These are phyloP conservation scores for Penicillium psychrofluorescens DNA, from an alignment of 495 filamentous ascomycete species.

Conservation along the genomic window DNA sequence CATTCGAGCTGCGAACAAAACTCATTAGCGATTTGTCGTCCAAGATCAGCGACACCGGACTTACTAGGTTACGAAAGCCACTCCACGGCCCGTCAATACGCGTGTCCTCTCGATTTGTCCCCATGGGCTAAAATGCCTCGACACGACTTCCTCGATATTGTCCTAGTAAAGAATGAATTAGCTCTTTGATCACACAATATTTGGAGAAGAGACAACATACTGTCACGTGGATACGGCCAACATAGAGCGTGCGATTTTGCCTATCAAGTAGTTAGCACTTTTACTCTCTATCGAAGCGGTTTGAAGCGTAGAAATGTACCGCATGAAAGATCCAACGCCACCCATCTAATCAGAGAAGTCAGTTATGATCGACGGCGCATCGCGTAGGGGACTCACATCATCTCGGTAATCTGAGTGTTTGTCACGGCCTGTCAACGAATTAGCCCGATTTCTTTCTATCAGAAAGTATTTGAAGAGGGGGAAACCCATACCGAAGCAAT, in stretches of 20 bases:
- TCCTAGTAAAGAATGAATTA: constrained; percentile 30
- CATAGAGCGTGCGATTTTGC: constrained; percentile 86
- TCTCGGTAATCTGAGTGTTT: constrained; percentile 14
- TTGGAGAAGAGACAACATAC: too few species aligned
- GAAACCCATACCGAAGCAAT: constrained; percentile 79
- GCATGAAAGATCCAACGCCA: constrained; percentile 82
- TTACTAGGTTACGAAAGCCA: constrained; percentile 70
- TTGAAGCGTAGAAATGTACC: not conserved
- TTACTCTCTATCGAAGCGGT: too few species aligned
- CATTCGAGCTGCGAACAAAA: constrained; percentile 48
- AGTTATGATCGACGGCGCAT: constrained; percentile 8
- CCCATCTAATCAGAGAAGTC: constrained; percentile 97
- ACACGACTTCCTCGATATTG: constrained; percentile 95
- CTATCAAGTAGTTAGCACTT: constrained; percentile 15
- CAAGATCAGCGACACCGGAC: constrained; percentile 15
- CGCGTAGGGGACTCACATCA: constrained; percentile 42
- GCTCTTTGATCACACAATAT: too few species aligned
- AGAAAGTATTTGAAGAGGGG: too few species aligned
- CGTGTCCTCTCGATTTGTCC: constrained; percentile 81
- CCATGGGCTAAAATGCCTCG: constrained; percentile 91
- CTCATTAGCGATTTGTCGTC: too few species aligned
- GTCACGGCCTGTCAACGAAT: constrained; percentile 2
- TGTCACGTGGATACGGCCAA: constrained; percentile 89
- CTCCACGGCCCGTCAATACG: constrained; percentile 84
- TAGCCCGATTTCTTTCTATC: too few species aligned